A percentile compares a stretch with the other conserved stretches of the same genome.
Conservation (phyloP, 805 yeast genomes). For the Lipomyces yamadae region DNA sequence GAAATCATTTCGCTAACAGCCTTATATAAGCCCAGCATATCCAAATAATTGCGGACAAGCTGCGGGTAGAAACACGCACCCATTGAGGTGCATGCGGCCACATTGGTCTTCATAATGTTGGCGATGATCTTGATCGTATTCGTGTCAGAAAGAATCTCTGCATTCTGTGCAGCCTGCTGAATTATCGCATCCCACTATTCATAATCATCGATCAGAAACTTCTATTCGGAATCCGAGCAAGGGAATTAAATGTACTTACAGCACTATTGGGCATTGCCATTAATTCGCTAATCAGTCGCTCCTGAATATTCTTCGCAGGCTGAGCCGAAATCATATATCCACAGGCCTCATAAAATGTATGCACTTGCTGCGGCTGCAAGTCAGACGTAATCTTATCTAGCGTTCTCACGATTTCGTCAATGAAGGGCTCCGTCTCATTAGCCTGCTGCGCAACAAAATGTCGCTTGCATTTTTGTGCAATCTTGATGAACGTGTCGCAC, state of each 20-base stretch:
- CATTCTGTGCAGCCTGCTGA: conserved; percentile 81
- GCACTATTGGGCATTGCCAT: conserved; percentile 94
- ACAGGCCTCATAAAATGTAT: conserved; percentile 96
- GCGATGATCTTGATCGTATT: conserved; percentile 93
- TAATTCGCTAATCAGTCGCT: conserved; percentile 70
- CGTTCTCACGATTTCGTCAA: conserved; percentile 82
- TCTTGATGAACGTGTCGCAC: conserved; percentile 96
- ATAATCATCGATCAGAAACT: not conserved
- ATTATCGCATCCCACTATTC: conserved; percentile 78
- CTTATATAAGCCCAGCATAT: conserved; percentile 84
- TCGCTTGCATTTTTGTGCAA: conserved; percentile 91
- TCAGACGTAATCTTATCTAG: conserved; percentile 88
- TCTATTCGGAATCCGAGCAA: not conserved
- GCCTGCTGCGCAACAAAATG: conserved; percentile 90
- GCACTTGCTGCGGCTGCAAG: conserved; percentile 95
- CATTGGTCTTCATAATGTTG: conserved; percentile 92
- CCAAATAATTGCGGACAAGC: conserved; percentile 81
- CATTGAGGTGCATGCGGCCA: conserved; percentile 89
- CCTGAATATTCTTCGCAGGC: conserved; percentile 67
- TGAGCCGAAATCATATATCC: conserved; percentile 92
- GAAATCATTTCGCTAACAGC: conserved; percentile 89
- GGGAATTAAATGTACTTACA: not conserved
- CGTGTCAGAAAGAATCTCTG: conserved; percentile 63
- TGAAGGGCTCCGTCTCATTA: conserved; percentile 86
- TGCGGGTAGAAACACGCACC: conserved; percentile 92